Evolutionary conservation across 2,329 filamentous ascomycete genomes (phyloP).

Genomic region (Cladosporium velox): DNA sequence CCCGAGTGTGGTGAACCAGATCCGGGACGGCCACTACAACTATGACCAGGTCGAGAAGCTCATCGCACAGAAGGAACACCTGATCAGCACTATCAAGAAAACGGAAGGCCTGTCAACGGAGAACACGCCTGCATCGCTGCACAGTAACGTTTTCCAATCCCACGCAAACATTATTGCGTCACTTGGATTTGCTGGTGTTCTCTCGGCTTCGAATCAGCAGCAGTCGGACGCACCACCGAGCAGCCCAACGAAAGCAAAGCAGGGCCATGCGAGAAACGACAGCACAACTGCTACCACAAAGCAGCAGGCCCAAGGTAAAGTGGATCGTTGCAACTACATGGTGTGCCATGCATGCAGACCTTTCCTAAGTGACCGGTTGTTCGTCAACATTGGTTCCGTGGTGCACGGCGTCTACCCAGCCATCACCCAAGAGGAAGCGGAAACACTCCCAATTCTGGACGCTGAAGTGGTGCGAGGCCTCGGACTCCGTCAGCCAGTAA

Average conservation of each 20-base stretch:
- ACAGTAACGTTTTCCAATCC: neutral
- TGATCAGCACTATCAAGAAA: conserved; percentile 33
- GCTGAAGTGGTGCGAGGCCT: conserved; percentile 40
- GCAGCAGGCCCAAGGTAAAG: neutral
- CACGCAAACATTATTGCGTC: conserved; percentile 31
- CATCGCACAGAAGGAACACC: conserved; percentile 44
- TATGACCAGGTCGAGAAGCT: conserved; percentile 45
- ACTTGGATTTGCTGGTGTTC: conserved; percentile 25
- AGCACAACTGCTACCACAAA: neutral
- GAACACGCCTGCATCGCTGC: neutral
- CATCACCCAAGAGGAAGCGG: conserved; percentile 36
- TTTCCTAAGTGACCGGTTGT: conserved; percentile 51
- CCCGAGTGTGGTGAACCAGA: conserved; percentile 45
- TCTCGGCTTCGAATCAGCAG: conserved; percentile 19
- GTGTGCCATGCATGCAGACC: conserved; percentile 55
- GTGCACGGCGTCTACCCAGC: conserved; percentile 40
- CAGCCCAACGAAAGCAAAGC: neutral
- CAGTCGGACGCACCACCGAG: neutral
- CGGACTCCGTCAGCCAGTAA: conserved; percentile 31
- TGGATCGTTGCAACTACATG: conserved; percentile 44
- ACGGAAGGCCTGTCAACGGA: conserved; percentile 14
- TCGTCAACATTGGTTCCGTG: conserved; percentile 48
- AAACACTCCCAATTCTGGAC: conserved; percentile 40
- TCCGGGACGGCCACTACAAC: conserved; percentile 46
- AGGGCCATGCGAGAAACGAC: conserved; percentile 1